These are phyloP conservation scores for Suhomyces sp. DNA, from an alignment of 805 yeast genomes.

Conservation along the genomic window DNA sequence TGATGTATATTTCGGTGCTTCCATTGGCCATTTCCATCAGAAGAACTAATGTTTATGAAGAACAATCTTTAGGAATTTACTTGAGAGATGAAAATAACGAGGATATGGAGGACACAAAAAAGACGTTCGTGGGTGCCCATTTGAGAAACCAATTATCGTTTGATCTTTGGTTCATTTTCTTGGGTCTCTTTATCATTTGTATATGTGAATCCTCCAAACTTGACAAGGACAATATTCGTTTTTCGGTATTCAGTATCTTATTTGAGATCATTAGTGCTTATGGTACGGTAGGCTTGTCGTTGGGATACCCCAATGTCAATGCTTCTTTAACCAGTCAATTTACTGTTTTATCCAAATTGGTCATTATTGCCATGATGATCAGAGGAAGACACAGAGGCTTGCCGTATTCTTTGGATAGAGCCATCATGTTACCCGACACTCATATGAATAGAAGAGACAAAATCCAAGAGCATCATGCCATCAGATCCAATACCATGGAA, in stretches of 20 bases:
- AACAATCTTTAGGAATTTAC: constrained; percentile 93
- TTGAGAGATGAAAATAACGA: constrained; percentile 30
- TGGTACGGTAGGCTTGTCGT: constrained; percentile 91
- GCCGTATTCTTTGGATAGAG: constrained; percentile 91
- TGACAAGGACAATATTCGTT: constrained; percentile 39
- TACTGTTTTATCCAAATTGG: constrained; percentile 70
- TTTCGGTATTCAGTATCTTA: constrained; percentile 67
- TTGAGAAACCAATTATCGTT: constrained; percentile 87
- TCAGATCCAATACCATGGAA: constrained; percentile 31
- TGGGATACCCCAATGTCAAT: constrained; percentile 70
- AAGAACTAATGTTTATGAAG: constrained; percentile 96
- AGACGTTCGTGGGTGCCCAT: constrained; percentile 78
- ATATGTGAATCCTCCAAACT: constrained; percentile 76
- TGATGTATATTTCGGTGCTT: constrained; percentile 97
- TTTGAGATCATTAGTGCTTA: constrained; percentile 94
- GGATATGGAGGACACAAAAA: constrained; percentile 42
- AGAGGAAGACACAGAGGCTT: constrained; percentile 97
- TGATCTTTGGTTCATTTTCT: constrained; percentile 89
- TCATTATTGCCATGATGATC: constrained; percentile 84
- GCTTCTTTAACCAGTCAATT: constrained; percentile 76
- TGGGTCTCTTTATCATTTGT: constrained; percentile 83
- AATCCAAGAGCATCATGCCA: constrained; percentile 52
- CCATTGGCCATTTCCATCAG: constrained; percentile 96
- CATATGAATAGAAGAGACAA: constrained; percentile 60
- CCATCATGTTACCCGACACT: constrained; percentile 79